Base-by-base conservation (phyloP, 768 basidiomycete genomes). In the Postia placenta region DNA sequence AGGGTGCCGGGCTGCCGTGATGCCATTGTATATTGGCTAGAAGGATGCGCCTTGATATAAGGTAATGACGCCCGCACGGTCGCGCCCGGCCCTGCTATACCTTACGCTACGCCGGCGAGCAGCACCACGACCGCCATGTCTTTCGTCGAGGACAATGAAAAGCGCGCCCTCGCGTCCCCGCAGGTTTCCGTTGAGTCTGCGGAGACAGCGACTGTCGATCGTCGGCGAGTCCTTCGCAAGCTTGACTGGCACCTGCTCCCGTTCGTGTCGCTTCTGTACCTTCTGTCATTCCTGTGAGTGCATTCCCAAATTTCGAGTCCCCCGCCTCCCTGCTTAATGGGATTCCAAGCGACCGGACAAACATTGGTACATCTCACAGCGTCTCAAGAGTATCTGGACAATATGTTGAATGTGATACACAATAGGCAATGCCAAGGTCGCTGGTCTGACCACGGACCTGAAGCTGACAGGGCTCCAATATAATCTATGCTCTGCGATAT, bases 271-370 rank as follows among this genome's bases (percentile, higher is more conserved):
- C 11, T 45, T 6, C 48, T 53, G 14, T 53, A 45, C 42, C 42
- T 53, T 11, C 37, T 53, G 15, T 53, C 52, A 12, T 53, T 53
- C 52, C 30, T 53, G 47, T 43, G 22, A 37, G 46, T 39, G 3
- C 3, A 23, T 9, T 33, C 19, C 38, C 25, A 26, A 28, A 5
- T 4, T 23, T 33, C 3, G 14, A 28, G 20, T 26, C 4, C 14
- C 25, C 7, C n/a, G 11, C 33, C 19, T 7, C 17, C n/a, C 12
- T 15, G 12, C 40, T 41, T 5, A 26, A 7, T 9, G 26, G 9
- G 22, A 25, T 4, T 11, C 30, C 9, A 7, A 50, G 43, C 2
- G 49, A 50, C 26, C 49, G 49, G 7, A 45, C 42, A 15, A 50
- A 45, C 42, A 43, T 50, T 22, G 49, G 49, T 50, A 33, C 30